phyloP scores from a whole-genome alignment of 805 yeast species.

The Candida tibetensis region DNA sequence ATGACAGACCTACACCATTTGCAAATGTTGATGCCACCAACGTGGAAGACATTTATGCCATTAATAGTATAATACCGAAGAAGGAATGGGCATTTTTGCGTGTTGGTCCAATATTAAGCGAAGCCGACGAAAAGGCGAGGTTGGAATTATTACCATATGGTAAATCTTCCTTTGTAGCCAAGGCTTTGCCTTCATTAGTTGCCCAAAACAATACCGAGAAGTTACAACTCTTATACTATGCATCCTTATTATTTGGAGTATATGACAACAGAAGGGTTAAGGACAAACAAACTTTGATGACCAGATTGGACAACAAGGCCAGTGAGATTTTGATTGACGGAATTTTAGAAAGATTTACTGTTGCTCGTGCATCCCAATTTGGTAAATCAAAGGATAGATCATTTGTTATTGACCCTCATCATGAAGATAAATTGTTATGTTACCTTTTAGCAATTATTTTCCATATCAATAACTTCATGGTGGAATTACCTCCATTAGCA shows the following conservation, averaged over 20 bases:
- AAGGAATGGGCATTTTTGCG: slow-evolving; percentile 63
- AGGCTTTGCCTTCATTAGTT: slow-evolving; percentile 41
- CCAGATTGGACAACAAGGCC: slow-evolving; percentile 60
- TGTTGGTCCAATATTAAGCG: slow-evolving; percentile 59
- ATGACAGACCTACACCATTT: slow-evolving; percentile 80
- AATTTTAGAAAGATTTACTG: slow-evolving; percentile 68
- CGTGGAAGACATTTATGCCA: slow-evolving; percentile 80
- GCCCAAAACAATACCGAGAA: slow-evolving; percentile 48
- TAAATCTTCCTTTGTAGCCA: slow-evolving; percentile 54
- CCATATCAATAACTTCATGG: slow-evolving; percentile 70
- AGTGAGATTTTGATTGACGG: slow-evolving; percentile 73
- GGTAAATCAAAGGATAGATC: slow-evolving; percentile 75
- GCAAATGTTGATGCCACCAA: slow-evolving; percentile 75
- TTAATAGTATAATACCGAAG: slow-evolving; percentile 65
- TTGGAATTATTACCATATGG: slow-evolving; percentile 61
- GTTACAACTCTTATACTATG: slow-evolving; percentile 72
- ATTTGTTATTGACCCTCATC: slow-evolving; percentile 81
- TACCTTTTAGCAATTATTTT: slow-evolving; percentile 68
- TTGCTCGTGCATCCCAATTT: slow-evolving; percentile 56
- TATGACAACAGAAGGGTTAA: slow-evolving; percentile 68
- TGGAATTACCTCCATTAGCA: slow-evolving; percentile 79
- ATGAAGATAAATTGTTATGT: slow-evolving; percentile 83
- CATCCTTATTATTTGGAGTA: slow-evolving; percentile 76
- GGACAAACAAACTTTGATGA: slow-evolving; percentile 56
- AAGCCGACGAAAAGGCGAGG: slow-evolving; percentile 44